Percentiles rank a stretch among this genome's conserved stretches.
Evolutionary conservation across 371 early-diverging fungal genomes (phyloP).

Genomic region (Rhizopus delemar): DNA sequence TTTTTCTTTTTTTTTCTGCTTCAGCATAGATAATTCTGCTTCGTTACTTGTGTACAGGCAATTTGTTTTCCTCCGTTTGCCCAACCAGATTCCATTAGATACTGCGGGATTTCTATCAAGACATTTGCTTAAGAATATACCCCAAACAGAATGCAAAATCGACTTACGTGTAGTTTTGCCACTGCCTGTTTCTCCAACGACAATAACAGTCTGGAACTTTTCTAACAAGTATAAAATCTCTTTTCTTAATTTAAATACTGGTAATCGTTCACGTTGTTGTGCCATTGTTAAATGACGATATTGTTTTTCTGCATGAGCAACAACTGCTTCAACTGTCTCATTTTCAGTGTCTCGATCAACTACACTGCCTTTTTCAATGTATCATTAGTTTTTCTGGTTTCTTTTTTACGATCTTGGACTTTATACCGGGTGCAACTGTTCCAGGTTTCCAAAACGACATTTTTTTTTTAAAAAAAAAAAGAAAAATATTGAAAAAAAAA

Average conservation of each 20-base stretch:
- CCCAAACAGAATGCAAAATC: neutral
- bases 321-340: conserved; percentile 52
- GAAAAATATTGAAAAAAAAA: neutral
- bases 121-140: neutral
- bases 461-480: conserved; percentile 1
- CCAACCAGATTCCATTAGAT: conserved; percentile 74
- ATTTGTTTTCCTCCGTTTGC: conserved; percentile 62
- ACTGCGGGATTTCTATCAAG: conserved; percentile 75
- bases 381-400: neutral
- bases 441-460: conserved; percentile 73
- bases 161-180: conserved; percentile 82
- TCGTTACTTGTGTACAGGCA: conserved; percentile 72
- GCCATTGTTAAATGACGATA: conserved; percentile 50
- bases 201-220: conserved; percentile 66
- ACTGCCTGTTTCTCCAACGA: conserved; percentile 59
- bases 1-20: neutral
- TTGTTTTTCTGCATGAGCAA: conserved; percentile 48
- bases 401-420: too few relatives aligned
- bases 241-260: conserved; percentile 58
- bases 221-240: conserved; percentile 64
- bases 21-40: too few relatives aligned
- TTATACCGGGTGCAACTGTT: conserved; percentile 61
- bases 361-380: conserved; percentile 51
- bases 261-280: conserved; percentile 62
- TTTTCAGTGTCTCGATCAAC: conserved; percentile 67